Evolutionary conservation across 163 green algal genomes (phyloP), one percentile per base, ranked within the genome.

Genomic region (Scenedesmus sp.): DNA sequence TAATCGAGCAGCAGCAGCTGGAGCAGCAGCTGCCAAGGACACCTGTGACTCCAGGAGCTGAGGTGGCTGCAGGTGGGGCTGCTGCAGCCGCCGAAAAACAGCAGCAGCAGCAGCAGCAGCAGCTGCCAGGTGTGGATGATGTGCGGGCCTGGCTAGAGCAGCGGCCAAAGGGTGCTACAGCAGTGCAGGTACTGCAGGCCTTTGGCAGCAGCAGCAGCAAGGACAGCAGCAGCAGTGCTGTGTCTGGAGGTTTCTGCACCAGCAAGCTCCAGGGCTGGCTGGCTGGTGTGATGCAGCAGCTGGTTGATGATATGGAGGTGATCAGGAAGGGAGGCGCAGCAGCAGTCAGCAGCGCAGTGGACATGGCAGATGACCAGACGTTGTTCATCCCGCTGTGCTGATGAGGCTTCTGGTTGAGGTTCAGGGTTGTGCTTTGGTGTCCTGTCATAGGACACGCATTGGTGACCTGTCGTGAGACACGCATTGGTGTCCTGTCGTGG

Each of bases 261-360:
- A 46, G 34, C 34, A 46, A 46, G 34, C 15, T 90, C 52, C 46
- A 18, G 0, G 66, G 46, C 2, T 55, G 15, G 18, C 57, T 91
- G 56, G 57, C 18, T 52, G 74, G 57, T 26, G 8, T 86, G 13
- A n/a, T 91, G 77, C 87, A 91, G 74, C 4, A 76, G 52, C 46
- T 91, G 73, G 74, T 91, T 13, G 87, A 86, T 87, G 87, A 87
- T 54, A 23, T 91, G 18, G 87, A 91, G 10, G 73, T 91, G 55
- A 54, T 86, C 26, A 91, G 87, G 87, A 91, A 87, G 74, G 87
- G 87, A 26, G 87, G 87, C 16, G 59, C 57, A 26, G 87, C 87
- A 34, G 87, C 87, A 8, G 26, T 23, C 16, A 91, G 73, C 73
- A 77, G 73, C 34, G 55, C 8, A 23, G 87, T 91, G 54, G 87